Conservation (phyloP, 257 asterid species). For the Ophiorrhiza pumila region DNA sequence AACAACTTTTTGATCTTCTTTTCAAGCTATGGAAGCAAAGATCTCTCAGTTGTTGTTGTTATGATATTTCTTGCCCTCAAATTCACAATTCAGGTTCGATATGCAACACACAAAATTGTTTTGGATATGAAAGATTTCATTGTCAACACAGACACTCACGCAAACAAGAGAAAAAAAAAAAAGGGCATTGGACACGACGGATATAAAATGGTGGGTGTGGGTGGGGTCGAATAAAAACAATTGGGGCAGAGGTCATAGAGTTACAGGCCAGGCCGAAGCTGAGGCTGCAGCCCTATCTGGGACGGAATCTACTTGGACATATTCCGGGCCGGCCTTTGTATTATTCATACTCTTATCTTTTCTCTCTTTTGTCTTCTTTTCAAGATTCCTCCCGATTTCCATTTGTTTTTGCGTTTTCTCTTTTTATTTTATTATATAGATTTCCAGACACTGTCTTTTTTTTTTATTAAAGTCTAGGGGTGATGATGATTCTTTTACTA, state of each 20-base stretch:
- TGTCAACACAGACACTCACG: not conserved
- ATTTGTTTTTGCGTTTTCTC: no score
- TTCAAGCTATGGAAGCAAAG: no score
- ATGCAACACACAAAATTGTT: not conserved
- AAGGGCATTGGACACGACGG: not conserved
- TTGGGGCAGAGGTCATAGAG: conserved; percentile 1
- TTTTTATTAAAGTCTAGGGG: no score
- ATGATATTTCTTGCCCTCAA: not conserved
- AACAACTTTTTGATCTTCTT: no score
- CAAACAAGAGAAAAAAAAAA: no score
- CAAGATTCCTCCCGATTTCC: no score
- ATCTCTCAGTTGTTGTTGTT: no score
- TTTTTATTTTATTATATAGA: no score
- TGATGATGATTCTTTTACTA: no score
- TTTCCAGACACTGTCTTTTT: no score
- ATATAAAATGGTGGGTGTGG: no score
- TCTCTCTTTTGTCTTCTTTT: conserved; percentile 1
- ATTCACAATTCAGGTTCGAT: not conserved
- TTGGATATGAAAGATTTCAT: no score
- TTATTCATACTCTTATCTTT: not conserved
- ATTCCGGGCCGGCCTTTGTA: conserved; percentile 31
- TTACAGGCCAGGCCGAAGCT: not conserved
- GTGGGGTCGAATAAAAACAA: not conserved
- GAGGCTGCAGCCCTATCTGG: not conserved
- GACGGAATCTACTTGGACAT: conserved; percentile 25